These are phyloP conservation scores for Gossypium davidsonii DNA, from an alignment of 441 rosid genomes.

Conservation along the genomic window DNA sequence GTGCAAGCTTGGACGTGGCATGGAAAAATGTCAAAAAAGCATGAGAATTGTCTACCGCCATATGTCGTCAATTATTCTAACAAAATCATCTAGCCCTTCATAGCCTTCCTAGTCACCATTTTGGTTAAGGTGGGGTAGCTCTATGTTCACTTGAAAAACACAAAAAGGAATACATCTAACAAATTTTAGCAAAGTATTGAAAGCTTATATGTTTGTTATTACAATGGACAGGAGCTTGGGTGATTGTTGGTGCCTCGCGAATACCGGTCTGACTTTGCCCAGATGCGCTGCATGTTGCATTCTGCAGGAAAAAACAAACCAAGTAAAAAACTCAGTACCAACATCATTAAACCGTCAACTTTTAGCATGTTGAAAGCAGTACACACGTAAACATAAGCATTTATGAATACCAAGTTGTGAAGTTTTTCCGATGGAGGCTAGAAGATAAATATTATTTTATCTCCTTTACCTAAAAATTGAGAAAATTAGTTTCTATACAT, in stretches of 20 bases:
- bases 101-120: not conserved
- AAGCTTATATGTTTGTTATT: not conserved
- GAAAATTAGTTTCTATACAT: too few relatives aligned
- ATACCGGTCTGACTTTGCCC: slow-evolving; percentile 76
- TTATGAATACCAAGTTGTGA: not conserved
- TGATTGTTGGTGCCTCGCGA: slow-evolving; percentile 69
- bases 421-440: not conserved
- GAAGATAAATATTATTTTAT: too few relatives aligned
- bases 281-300: slow-evolving; percentile 50
- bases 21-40: too few relatives aligned
- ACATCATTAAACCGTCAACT: not conserved
- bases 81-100: not conserved
- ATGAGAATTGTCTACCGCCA: too few relatives aligned
- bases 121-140: not conserved
- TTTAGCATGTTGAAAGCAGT: not conserved
- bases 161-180: not conserved
- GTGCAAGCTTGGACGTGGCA: not conserved
- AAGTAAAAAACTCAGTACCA: not conserved
- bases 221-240: slow-evolving; percentile 47
- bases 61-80: not conserved
- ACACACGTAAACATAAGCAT: not conserved
- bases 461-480: too few relatives aligned
- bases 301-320: slow-evolving; percentile 32
- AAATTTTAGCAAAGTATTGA: not conserved
- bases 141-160: not conserved